phyloP scores from a whole-genome alignment of 257 asterid species.

The Scutellaria minor region DNA sequence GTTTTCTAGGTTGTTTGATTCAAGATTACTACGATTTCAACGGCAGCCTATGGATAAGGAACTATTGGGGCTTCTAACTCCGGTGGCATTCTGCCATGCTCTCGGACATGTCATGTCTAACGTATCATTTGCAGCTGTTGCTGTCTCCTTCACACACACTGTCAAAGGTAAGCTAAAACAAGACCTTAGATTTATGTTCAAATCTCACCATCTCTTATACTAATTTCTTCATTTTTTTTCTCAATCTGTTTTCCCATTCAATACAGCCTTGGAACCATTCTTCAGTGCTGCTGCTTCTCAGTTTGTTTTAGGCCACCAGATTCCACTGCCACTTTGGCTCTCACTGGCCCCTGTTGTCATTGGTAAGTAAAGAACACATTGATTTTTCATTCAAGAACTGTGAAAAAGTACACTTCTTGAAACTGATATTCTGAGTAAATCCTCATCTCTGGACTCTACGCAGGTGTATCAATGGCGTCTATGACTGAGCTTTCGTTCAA shows the following conservation, averaged over 20 bases:
- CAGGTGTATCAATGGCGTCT: slow-evolving; percentile 72
- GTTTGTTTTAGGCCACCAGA: slow-evolving; percentile 63
- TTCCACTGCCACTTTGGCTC: slow-evolving; percentile 59
- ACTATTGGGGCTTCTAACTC: slow-evolving; percentile 55
- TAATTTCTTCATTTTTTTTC: not conserved
- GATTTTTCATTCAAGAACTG: too few species aligned
- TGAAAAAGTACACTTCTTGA: not conserved
- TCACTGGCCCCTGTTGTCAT: slow-evolving; percentile 63
- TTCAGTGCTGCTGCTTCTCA: slow-evolving; percentile 69
- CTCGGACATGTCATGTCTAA: slow-evolving; percentile 75
- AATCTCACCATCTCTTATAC: not conserved
- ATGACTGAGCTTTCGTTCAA: slow-evolving; percentile 67
- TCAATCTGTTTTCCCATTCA: not conserved
- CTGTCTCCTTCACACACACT: slow-evolving; percentile 72
- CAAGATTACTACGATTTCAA: slow-evolving; percentile 16
- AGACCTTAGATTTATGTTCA: not conserved
- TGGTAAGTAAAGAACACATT: slow-evolving; percentile 38
- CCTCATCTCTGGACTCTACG: not conserved
- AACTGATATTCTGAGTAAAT: not conserved
- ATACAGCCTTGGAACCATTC: slow-evolving; percentile 66
- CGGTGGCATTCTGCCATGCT: slow-evolving; percentile 66
- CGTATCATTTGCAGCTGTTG: slow-evolving; percentile 69
- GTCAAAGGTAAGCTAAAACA: slow-evolving; percentile 50
- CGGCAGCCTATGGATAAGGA: slow-evolving; percentile 61
- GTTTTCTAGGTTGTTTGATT: slow-evolving; percentile 8